phyloP scores from a whole-genome alignment of 1,139 yeast species.

The Debaryomyces psychrophilus region DNA sequence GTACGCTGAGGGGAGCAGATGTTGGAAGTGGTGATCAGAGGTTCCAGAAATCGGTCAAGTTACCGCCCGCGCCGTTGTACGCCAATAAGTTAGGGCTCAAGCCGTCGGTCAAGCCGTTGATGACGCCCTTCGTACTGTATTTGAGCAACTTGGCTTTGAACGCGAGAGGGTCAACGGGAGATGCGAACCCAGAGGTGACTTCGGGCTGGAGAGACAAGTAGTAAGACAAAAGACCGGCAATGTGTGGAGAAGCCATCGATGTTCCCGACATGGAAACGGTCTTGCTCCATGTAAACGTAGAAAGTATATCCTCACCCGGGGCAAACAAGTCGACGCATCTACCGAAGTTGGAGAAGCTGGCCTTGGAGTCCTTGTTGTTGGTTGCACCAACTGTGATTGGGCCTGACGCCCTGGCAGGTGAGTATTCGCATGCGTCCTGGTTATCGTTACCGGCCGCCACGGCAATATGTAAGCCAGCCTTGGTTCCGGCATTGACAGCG shows the following conservation, averaged over 20 bases:
- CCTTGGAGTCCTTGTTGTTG: slow-evolving; percentile 39
- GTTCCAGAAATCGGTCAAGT: slow-evolving; percentile 72
- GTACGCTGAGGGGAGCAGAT: no score
- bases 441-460: slow-evolving; percentile 52
- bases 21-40: slow-evolving; percentile 11
- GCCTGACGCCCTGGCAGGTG: slow-evolving; percentile 49
- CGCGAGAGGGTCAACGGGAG: slow-evolving; percentile 42
- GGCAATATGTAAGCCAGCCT: slow-evolving; percentile 46
- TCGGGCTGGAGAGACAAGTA: slow-evolving; percentile 47
- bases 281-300: slow-evolving; percentile 43
- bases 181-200: slow-evolving; percentile 46
- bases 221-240: slow-evolving; percentile 45
- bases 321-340: slow-evolving; percentile 49
- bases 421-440: slow-evolving; percentile 44
- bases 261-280: slow-evolving; percentile 46
- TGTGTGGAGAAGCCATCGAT: slow-evolving; percentile 50
- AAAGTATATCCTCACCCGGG: slow-evolving; percentile 46
- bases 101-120: slow-evolving; percentile 56
- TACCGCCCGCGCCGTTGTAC: slow-evolving; percentile 91
- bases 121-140: slow-evolving; percentile 39
- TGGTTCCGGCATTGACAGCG: slow-evolving; percentile 47
- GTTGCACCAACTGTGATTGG: slow-evolving; percentile 51
- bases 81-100: slow-evolving; percentile 88
- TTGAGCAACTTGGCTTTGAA: slow-evolving; percentile 42
- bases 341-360: slow-evolving; percentile 49